These are phyloP conservation scores for Termitomyces heimii DNA, from an alignment of 768 basidiomycete species.

Conservation along the genomic window DNA sequence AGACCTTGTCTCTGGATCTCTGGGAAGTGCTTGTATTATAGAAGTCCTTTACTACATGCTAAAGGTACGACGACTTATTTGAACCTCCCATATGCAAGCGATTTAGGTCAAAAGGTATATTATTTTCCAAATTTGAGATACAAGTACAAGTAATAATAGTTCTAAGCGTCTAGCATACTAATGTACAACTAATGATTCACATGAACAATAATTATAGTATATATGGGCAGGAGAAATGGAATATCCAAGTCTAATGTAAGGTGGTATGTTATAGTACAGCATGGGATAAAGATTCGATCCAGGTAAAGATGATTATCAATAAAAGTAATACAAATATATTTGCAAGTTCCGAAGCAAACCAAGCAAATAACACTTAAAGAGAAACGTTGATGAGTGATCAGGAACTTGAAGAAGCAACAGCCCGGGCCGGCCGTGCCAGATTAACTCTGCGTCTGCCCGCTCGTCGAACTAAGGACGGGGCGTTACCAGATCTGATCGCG, in stretches of 20 bases:
- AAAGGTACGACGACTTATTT: too few species aligned
- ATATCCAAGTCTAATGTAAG: background rate
- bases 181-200: background rate
- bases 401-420: background rate
- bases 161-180: background rate
- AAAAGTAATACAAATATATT: background rate
- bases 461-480: background rate
- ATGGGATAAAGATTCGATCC: background rate
- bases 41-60: too few species aligned
- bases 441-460: background rate
- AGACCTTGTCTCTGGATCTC: too few species aligned
- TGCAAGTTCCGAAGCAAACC: too few species aligned
- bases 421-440: background rate
- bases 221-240: background rate
- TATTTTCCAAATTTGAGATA: background rate
- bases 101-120: background rate
- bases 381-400: background rate
- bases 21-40: too few species aligned
- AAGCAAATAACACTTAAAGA: too few species aligned
- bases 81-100: too few species aligned
- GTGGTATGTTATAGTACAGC: background rate
- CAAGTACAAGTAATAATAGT: background rate
- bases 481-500: background rate
- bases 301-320: background rate
- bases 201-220: background rate